Evolutionary conservation across 345 rosid species (phyloP).

Genomic region (Citrus australasica): DNA sequence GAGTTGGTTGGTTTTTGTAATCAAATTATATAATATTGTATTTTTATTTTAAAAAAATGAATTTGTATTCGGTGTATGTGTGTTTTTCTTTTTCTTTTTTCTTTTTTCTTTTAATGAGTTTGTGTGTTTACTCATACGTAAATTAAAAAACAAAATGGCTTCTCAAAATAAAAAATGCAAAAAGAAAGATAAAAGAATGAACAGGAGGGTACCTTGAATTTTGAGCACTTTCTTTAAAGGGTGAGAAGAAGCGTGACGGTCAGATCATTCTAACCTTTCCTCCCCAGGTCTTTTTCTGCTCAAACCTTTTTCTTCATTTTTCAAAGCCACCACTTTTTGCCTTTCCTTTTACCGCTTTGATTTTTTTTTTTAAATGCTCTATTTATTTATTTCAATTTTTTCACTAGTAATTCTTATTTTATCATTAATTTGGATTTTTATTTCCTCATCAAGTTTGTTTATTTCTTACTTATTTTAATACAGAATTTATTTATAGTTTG

Average conservation of each 20-base stretch:
- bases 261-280: slow-evolving; percentile 22
- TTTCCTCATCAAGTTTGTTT: background rate
- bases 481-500: background rate
- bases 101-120: too few relatives aligned
- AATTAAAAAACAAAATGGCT: too few relatives aligned
- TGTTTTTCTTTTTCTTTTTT: too few relatives aligned
- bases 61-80: too few relatives aligned
- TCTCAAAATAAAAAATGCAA: too few relatives aligned
- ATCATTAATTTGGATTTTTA: background rate
- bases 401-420: background rate
- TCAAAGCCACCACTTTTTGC: slow-evolving; percentile 1
- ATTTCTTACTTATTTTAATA: background rate
- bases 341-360: background rate
- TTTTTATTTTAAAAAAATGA: too few relatives aligned
- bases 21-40: too few relatives aligned
- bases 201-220: too few relatives aligned
- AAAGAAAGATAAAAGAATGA: too few relatives aligned
- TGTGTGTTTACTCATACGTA: too few relatives aligned
- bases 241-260: slow-evolving; percentile 22
- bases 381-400: background rate
- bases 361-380: background rate
- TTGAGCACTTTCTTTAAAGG: too few relatives aligned
- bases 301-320: background rate
- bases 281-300: slow-evolving; percentile 17
- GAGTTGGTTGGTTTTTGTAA: too few relatives aligned